These are phyloP conservation scores for Lachancea nothofagi DNA, from an alignment of 805 yeast species.

Conservation along the genomic window DNA sequence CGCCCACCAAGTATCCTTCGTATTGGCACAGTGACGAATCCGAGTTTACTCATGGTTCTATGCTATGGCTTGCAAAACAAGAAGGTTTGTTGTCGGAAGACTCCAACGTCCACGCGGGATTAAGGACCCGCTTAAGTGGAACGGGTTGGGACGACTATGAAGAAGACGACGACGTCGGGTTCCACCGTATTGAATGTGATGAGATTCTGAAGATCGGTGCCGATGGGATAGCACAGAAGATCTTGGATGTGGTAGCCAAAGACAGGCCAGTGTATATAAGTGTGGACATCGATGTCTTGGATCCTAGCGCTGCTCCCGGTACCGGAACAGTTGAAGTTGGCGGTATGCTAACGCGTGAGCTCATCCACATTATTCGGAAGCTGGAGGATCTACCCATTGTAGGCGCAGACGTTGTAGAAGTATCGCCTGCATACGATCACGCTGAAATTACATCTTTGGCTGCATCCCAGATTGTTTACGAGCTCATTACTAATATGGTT, in stretches of 20 bases:
- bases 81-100: slow-evolving; percentile 57
- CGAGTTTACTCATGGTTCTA: slow-evolving; percentile 75
- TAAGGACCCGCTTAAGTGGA: slow-evolving; percentile 69
- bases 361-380: slow-evolving; percentile 52
- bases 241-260: slow-evolving; percentile 51
- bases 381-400: slow-evolving; percentile 55
- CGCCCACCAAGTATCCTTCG: slow-evolving; percentile 64
- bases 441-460: slow-evolving; percentile 64
- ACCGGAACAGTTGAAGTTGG: slow-evolving; percentile 79
- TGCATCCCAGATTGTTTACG: slow-evolving; percentile 68
- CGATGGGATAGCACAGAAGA: slow-evolving; percentile 49
- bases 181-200: slow-evolving; percentile 62
- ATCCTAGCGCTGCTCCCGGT: slow-evolving; percentile 70
- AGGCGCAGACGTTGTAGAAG: slow-evolving; percentile 77
- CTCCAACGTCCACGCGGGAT: slow-evolving; percentile 67
- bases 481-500: slow-evolving; percentile 69
- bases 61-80: slow-evolving; percentile 74
- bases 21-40: slow-evolving; percentile 53
- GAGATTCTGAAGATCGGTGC: slow-evolving; percentile 67
- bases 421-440: slow-evolving; percentile 58
- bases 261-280: slow-evolving; percentile 67
- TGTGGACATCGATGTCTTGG: slow-evolving; percentile 74
- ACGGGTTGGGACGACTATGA: slow-evolving; percentile 51
- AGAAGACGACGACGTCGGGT: slow-evolving; percentile 66
- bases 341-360: slow-evolving; percentile 64